phyloP scores from a whole-genome alignment of 176 grass and related monocot genomes.

The Eremochloa ophiuroides region DNA sequence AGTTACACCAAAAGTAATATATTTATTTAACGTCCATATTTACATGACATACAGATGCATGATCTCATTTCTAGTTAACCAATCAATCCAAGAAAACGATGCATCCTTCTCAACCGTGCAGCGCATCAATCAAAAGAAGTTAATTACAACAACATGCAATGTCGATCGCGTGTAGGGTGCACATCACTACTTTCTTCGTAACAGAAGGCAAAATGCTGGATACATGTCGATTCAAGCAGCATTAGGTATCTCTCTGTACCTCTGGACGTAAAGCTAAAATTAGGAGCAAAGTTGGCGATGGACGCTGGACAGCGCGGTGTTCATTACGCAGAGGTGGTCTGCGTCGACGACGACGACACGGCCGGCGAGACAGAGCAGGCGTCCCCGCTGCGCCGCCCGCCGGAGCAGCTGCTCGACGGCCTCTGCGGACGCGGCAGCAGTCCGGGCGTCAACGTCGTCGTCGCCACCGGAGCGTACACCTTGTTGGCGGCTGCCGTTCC shows the following conservation, averaged over 20 bases:
- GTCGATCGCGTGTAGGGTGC: background rate
- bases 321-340: conserved; percentile 28
- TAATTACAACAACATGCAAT: no score
- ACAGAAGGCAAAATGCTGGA: background rate
- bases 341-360: conserved; percentile 49
- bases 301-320: no score
- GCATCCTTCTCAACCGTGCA: no score
- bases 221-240: background rate
- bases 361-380: conserved; percentile 28
- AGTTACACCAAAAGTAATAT: no score
- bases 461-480: conserved; percentile 41
- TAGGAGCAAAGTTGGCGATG: background rate
- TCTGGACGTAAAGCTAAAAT: conserved; percentile 1
- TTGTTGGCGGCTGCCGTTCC: background rate
- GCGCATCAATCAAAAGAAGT: no score
- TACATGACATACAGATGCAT: background rate
- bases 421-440: background rate
- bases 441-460: background rate
- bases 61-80: background rate
- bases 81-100: no score
- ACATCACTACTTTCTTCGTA: background rate
- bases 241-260: background rate
- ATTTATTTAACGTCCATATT: no score
- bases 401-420: conserved; percentile 5
- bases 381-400: conserved; percentile 7